phyloP scores from a whole-genome alignment of 2,329 filamentous ascomycete genomes.

The Diaporthe helianthi region DNA sequence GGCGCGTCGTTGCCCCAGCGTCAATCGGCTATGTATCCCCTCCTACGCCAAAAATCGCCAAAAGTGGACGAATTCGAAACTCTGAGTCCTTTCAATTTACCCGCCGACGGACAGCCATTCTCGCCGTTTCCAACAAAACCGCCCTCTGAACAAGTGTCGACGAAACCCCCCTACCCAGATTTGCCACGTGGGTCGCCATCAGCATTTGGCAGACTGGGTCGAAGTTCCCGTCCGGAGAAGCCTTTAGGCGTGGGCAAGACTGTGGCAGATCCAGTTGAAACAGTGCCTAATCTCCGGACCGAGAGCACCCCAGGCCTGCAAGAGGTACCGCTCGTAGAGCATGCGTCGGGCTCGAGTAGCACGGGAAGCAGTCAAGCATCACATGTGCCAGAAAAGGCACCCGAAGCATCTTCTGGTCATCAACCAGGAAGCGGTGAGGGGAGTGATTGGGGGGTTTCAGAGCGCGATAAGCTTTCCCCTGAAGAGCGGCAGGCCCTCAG shows the following conservation, averaged over 20 bases:
- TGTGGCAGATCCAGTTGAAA: neutral
- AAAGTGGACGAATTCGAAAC: slow-evolving; percentile 29
- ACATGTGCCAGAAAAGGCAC: neutral
- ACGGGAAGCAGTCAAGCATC: neutral
- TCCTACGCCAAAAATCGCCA: slow-evolving; percentile 17
- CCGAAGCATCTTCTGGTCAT: neutral
- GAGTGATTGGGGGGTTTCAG: neutral
- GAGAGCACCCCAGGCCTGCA: neutral
- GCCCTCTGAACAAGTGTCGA: neutral
- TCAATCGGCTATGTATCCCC: slow-evolving; percentile 19
- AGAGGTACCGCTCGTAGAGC: neutral
- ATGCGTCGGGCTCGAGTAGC: neutral
- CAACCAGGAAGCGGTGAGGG: too few relatives aligned
- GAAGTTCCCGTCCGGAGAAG: neutral
- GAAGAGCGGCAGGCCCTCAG: neutral
- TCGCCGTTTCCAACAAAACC: neutral
- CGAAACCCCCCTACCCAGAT: neutral
- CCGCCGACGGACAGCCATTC: neutral
- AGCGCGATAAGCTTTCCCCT: neutral
- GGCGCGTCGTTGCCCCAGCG: neutral
- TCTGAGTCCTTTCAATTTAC: slow-evolving; percentile 33
- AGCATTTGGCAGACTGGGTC: neutral
- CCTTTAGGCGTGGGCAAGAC: neutral
- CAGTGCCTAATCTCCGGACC: too few relatives aligned
- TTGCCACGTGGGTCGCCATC: neutral